A percentile compares a stretch with the other conserved stretches of the same genome.
Evolutionary conservation across 345 rosid species (phyloP).

Genomic region (Combretum micranthum): DNA sequence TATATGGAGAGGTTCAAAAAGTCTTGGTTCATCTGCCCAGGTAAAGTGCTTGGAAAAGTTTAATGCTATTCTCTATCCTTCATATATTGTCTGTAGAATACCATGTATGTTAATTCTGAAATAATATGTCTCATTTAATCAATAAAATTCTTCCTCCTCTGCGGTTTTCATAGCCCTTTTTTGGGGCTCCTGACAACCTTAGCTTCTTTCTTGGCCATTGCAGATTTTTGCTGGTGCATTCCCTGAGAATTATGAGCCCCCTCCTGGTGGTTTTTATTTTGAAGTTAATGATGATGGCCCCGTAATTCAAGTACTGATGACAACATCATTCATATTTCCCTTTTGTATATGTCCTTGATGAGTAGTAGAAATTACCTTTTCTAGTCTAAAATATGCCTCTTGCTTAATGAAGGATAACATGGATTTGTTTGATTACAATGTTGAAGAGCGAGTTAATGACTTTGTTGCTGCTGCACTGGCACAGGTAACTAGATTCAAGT

Average conservation of each 20-base stretch:
- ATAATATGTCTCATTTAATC: no score
- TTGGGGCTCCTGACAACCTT: constrained; percentile 1
- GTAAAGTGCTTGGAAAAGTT: constrained; percentile 22
- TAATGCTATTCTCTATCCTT: background rate
- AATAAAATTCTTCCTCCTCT: no score
- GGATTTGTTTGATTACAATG: constrained; percentile 87
- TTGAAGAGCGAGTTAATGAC: constrained; percentile 80
- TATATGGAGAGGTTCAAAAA: constrained; percentile 87
- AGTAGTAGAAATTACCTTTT: background rate
- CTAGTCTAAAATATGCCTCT: constrained; percentile 2
- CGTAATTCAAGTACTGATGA: constrained; percentile 61
- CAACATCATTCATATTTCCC: constrained; percentile 2
- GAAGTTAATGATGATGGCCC: constrained; percentile 79
- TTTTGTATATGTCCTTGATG: constrained; percentile 1
- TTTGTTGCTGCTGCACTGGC: constrained; percentile 90
- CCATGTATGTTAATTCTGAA: no score
- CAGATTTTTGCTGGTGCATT: constrained; percentile 98
- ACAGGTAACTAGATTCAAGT: constrained; percentile 43
- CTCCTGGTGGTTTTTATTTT: constrained; percentile 80
- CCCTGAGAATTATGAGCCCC: constrained; percentile 87
- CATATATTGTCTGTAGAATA: no score
- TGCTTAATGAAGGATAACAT: constrained; percentile 60
- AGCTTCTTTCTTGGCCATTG: constrained; percentile 12
- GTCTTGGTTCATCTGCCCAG: constrained; percentile 84
- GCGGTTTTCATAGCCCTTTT: background rate